Conservation (phyloP, 805 yeast genomes). For the Saccharomycopsis sp. region DNA sequence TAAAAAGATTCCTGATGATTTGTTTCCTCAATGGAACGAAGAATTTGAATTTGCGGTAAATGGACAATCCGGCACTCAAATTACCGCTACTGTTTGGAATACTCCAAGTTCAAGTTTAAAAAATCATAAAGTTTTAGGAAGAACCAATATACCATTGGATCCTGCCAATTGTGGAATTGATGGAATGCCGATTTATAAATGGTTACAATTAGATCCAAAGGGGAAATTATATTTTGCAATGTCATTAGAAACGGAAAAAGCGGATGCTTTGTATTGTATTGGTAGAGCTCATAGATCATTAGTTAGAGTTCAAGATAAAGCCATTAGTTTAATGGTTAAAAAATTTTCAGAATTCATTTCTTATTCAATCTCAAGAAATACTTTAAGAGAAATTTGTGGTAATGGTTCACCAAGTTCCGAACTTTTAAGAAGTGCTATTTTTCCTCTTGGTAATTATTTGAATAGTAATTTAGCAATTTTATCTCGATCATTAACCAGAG, state of each 20-base stretch:
- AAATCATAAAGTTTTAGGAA: conserved; percentile 56
- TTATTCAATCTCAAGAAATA: conserved; percentile 44
- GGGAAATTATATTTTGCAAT: conserved; percentile 61
- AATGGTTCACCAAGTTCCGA: conserved; percentile 38
- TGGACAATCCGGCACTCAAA: conserved; percentile 32
- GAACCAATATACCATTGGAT: conserved; percentile 48
- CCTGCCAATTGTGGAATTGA: conserved; percentile 54
- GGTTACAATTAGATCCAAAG: conserved; percentile 51
- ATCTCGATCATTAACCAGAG: conserved; percentile 47
- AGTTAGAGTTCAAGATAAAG: conserved; percentile 52
- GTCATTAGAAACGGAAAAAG: conserved; percentile 68
- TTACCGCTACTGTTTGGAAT: conserved; percentile 65
- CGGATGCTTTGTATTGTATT: conserved; percentile 72
- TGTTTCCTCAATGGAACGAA: conserved; percentile 81
- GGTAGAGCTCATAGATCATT: conserved; percentile 66
- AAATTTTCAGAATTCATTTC: conserved; percentile 59
- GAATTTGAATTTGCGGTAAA: conserved; percentile 50
- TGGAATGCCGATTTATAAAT: conserved; percentile 53
- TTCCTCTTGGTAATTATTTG: conserved; percentile 65
- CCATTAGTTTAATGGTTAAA: conserved; percentile 59
- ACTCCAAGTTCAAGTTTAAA: conserved; percentile 31
- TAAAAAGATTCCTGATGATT: conserved; percentile 44
- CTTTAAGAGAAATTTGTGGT: conserved; percentile 48
- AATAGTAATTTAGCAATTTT: conserved; percentile 57
- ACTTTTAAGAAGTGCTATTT: conserved; percentile 52